Conservation (phyloP, 495 filamentous ascomycete species). For the Tuber indicum region DNA sequence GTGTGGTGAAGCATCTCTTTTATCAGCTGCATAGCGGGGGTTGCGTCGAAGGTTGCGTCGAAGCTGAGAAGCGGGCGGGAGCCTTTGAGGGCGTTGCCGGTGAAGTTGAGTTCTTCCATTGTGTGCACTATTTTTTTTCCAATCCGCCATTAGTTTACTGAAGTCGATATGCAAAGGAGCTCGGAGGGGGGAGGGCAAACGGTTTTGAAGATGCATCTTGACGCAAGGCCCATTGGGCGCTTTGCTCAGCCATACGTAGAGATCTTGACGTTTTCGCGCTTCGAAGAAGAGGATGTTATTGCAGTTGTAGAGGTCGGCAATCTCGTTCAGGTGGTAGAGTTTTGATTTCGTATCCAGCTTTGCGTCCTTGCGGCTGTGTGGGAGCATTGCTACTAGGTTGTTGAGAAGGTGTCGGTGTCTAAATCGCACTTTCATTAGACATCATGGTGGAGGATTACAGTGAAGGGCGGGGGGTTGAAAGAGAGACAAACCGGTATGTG, state of each 20-base stretch:
- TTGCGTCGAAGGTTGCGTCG: constrained; percentile 72
- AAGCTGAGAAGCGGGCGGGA: constrained; percentile 93
- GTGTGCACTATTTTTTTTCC: constrained; percentile 63
- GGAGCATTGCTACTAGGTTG: constrained; percentile 81
- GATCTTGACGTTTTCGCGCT: constrained; percentile 86
- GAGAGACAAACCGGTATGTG: constrained; percentile 66
- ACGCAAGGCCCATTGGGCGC: constrained; percentile 92
- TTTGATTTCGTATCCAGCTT: constrained; percentile 96
- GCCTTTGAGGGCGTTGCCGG: constrained; percentile 92
- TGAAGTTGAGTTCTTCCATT: constrained; percentile 93
- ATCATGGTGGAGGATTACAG: neutral
- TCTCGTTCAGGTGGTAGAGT: constrained; percentile 86
- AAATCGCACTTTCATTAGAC: constrained; percentile 1
- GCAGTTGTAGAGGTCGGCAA: constrained; percentile 96
- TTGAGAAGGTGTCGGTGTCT: constrained; percentile 90
- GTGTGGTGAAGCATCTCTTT: constrained; percentile 83
- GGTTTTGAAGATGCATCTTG: constrained; percentile 73
- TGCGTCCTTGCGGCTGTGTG: constrained; percentile 85
- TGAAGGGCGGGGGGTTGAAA: constrained; percentile 3
- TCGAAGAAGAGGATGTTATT: constrained; percentile 98
- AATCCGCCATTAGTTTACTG: neutral
- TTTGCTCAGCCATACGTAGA: constrained; percentile 90
- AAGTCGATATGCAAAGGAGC: neutral
- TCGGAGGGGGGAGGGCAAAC: constrained; percentile 31
- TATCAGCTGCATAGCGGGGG: constrained; percentile 63